Conservation (phyloP, 2,329 filamentous ascomycete genomes). For the Helminthosporium solani region DNA sequence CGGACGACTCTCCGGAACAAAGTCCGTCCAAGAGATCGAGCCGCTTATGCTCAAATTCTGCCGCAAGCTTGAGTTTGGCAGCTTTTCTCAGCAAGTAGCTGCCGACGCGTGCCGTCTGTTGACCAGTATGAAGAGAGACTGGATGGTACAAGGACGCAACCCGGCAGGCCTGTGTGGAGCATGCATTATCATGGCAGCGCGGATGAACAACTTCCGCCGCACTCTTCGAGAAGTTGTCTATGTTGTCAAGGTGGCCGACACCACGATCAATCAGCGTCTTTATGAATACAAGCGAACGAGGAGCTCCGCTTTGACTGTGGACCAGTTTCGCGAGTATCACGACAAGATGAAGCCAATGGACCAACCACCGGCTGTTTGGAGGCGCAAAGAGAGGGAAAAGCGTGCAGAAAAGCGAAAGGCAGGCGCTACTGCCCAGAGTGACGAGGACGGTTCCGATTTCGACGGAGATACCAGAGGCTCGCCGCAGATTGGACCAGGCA, state of each 20-base stretch:
- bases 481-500: constrained; percentile 10
- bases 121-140: constrained; percentile 91
- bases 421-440: constrained; percentile 14
- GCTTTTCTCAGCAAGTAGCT: constrained; percentile 78
- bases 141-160: constrained; percentile 93
- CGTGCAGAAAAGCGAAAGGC: constrained; percentile 35
- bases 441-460: constrained; percentile 1
- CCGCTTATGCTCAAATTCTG: constrained; percentile 91
- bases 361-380: constrained; percentile 76
- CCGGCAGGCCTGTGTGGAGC: constrained; percentile 94
- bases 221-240: constrained; percentile 96
- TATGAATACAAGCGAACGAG: constrained; percentile 89
- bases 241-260: constrained; percentile 92
- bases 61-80: constrained; percentile 85
- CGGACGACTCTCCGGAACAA: constrained; percentile 23
- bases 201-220: constrained; percentile 97
- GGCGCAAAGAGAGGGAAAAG: constrained; percentile 55
- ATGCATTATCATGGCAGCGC: constrained; percentile 88
- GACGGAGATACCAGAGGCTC: background rate
- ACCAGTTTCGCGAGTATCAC: constrained; percentile 74
- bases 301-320: constrained; percentile 80
- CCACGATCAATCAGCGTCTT: constrained; percentile 87
- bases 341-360: constrained; percentile 64
- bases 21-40: constrained; percentile 73
- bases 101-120: constrained; percentile 85